These are phyloP conservation scores for Coniferiporia sulphurascens DNA, from an alignment of 1,284 basidiomycete genomes.

Conservation along the genomic window DNA sequence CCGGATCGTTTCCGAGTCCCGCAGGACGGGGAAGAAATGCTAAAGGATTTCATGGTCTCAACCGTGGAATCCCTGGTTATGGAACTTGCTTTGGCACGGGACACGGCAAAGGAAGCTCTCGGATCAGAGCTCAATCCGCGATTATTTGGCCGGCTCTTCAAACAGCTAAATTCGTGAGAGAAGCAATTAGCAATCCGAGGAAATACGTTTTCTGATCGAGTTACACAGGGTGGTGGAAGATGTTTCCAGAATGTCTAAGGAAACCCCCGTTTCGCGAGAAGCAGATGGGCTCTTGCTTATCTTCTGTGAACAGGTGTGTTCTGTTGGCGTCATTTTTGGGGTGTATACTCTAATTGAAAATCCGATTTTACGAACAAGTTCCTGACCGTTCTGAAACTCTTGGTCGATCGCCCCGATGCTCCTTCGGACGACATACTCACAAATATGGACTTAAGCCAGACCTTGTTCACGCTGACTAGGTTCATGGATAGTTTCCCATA, in stretches of 20 bases:
- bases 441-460: conserved; percentile 66
- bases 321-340: background rate
- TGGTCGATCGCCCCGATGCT: conserved; percentile 69
- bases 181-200: background rate
- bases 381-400: conserved; percentile 68
- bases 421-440: conserved; percentile 53
- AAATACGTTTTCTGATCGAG: background rate
- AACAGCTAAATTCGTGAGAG: conserved; percentile 69
- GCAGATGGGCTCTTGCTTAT: conserved; percentile 54
- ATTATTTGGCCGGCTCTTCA: conserved; percentile 62
- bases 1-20: conserved; percentile 68
- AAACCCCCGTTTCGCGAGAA: conserved; percentile 20
- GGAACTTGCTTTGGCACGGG: conserved; percentile 61
- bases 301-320: conserved; percentile 69
- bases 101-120: conserved; percentile 75
- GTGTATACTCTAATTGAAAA: background rate
- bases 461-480: conserved; percentile 57
- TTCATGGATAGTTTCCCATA: conserved; percentile 65
- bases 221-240: conserved; percentile 41
- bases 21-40: conserved; percentile 50
- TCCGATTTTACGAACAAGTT: conserved; percentile 38
- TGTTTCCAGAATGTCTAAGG: conserved; percentile 30
- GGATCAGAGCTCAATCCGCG: conserved; percentile 73
- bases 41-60: conserved; percentile 63
- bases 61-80: conserved; percentile 67